Evolutionary conservation across 805 yeast genomes (phyloP).

Genomic region (Metschnikowia drakensbergensis): DNA sequence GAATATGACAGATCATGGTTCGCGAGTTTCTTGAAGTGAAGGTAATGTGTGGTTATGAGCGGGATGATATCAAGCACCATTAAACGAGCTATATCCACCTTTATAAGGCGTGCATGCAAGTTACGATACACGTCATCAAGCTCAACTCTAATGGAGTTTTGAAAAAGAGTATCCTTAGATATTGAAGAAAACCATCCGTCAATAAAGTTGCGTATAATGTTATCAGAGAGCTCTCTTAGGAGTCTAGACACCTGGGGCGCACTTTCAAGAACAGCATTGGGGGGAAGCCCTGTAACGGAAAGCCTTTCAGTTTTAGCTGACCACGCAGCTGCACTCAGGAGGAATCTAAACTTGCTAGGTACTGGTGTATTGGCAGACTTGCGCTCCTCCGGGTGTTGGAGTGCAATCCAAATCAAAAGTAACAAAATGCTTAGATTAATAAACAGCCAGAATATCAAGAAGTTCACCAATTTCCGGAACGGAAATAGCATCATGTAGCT

Average conservation of each 20-base stretch:
- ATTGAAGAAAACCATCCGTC: conserved; percentile 53
- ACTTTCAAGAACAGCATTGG: background rate
- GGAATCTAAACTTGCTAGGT: background rate
- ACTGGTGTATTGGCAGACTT: background rate
- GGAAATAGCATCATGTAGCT: background rate
- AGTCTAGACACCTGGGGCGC: conserved; percentile 44
- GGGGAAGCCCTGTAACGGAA: background rate
- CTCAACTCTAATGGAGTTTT: conserved; percentile 41
- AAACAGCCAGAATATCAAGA: background rate
- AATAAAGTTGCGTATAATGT: conserved; percentile 52
- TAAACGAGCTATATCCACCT: conserved; percentile 52
- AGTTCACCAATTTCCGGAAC: background rate
- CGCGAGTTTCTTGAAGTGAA: conserved; percentile 35
- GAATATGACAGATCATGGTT: conserved; percentile 22
- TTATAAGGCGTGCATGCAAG: conserved; percentile 40
- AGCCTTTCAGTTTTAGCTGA: background rate
- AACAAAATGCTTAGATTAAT: background rate
- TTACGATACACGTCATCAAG: conserved; percentile 39
- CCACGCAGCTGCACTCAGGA: background rate
- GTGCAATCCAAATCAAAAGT: background rate
- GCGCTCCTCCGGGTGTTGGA: conserved; percentile 1
- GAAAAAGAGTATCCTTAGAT: conserved; percentile 28
- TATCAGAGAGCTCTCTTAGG: conserved; percentile 46
- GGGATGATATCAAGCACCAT: conserved; percentile 62
- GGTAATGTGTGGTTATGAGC: conserved; percentile 59